A percentile compares a stretch with the other conserved stretches of the same genome.
These are phyloP conservation scores for Melanomma pulvis-pyrius DNA, from an alignment of 495 filamentous ascomycete genomes.

Conservation along the genomic window DNA sequence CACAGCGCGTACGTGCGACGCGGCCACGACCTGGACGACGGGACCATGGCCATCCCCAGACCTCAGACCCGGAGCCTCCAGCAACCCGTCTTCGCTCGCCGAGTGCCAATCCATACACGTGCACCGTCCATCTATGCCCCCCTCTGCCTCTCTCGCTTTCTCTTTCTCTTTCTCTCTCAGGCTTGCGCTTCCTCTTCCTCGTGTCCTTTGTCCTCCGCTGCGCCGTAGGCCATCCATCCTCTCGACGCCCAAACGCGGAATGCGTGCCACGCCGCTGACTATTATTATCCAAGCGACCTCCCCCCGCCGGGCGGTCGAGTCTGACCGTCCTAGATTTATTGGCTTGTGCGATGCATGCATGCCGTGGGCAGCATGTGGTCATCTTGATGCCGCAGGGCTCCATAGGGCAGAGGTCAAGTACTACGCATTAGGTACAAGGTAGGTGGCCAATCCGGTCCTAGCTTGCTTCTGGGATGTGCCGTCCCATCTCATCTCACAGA, in stretches of 20 bases:
- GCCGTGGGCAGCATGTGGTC: neutral
- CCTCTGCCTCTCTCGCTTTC: neutral
- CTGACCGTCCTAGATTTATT: neutral
- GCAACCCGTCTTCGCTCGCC: constrained; percentile 8
- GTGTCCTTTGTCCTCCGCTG: neutral
- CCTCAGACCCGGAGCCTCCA: constrained; percentile 16
- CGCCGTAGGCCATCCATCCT: neutral
- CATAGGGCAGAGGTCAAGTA: constrained; percentile 1
- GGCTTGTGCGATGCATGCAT: constrained; percentile 1
- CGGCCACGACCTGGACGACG: neutral
- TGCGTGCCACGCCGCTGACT: neutral
- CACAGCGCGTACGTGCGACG: neutral
- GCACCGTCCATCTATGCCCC: neutral
- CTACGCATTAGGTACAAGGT: no score
- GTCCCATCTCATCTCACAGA: neutral
- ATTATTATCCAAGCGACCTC: constrained; percentile 17
- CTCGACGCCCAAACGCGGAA: neutral
- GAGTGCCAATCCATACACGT: neutral
- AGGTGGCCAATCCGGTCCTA: neutral
- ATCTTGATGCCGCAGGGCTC: neutral
- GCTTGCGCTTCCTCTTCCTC: neutral
- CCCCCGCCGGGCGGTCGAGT: neutral
- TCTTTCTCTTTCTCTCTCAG: neutral
- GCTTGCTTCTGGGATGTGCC: neutral
- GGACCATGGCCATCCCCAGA: neutral